Evolutionary conservation across 2,329 filamentous ascomycete species (phyloP), one percentile per base, ranked within the genome.

Genomic region (Tolypocladium capitatum): DNA sequence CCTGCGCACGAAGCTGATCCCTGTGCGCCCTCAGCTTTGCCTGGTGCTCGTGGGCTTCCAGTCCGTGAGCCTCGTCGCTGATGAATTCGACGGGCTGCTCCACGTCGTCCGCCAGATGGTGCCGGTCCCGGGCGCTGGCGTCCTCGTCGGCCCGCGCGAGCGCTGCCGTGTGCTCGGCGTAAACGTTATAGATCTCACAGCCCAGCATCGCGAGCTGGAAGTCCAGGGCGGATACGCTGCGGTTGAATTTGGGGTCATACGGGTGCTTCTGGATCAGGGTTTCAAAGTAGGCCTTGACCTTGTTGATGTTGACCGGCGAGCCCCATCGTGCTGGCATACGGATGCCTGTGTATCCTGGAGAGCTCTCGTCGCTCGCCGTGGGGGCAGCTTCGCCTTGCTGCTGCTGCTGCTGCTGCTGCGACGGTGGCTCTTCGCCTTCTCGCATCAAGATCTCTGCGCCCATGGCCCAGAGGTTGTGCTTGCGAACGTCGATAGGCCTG

Each of bases 161-260:
- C 11, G 65, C 73, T 45, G 60, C 59, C 47, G 63, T 67, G 58
- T 75, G 75, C 68, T 80, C 80, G 43, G 78, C 71, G 58, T 86
- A 78, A 1, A 81, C 71, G 51, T 84, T 79, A 61, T 87, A 90
- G 46, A 95, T 76, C 77, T 92, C 91, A 42, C 88, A 76, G 44
- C 81, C 81, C 55, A 91, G 82, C 68, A 94, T 76, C 14, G 84
- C 84, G 14, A 86, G 81, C 67, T 88, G 90, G 61, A 96, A 94
- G 51, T 87, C 81, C 34, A 85, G 60, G 11, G 86, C 80, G 53
- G 79, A 84, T 38, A 82, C 66, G 3, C 72, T 67, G 45, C 77
- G 67, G 0, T 80, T 79, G 5, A 74, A 71, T 50, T 71, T 70
- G 56, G 78, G 72, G 56, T 81, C 78, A 69, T 84, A 82, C 7